These are phyloP conservation scores for Daldinia concentrica DNA, from an alignment of 495 filamentous ascomycete species.

Conservation along the genomic window DNA sequence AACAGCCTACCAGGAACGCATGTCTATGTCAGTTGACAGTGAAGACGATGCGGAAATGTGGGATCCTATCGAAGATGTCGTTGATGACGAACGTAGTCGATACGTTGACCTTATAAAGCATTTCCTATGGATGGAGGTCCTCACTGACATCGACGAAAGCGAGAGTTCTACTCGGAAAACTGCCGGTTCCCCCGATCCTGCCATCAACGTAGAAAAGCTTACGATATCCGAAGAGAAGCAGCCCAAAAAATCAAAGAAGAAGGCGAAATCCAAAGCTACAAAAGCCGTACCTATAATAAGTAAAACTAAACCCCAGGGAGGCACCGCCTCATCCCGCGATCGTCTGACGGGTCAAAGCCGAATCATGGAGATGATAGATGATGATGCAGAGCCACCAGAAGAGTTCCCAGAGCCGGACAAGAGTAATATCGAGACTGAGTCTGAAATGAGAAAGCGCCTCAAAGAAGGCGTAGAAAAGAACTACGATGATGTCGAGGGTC, in stretches of 20 bases:
- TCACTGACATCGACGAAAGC: constrained; percentile 21
- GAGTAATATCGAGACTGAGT: constrained; percentile 53
- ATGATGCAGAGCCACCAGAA: constrained; percentile 5
- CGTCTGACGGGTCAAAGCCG: constrained; percentile 29
- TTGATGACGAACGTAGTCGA: constrained; percentile 56
- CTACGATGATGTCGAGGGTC: constrained; percentile 44
- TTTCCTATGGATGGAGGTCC: constrained; percentile 55
- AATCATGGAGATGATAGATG: constrained; percentile 36
- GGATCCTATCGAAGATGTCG: constrained; percentile 64
- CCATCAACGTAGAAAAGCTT: constrained; percentile 9
- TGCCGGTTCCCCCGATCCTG: constrained; percentile 11
- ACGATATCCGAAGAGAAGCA: constrained; percentile 36
- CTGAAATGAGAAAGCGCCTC: constrained; percentile 52
- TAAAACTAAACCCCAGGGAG: constrained; percentile 14
- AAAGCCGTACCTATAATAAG: constrained; percentile 13
- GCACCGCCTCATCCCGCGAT: constrained; percentile 7
- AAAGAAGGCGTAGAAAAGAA: constrained; percentile 54
- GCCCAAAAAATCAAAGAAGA: constrained; percentile 52
- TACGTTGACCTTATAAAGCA: constrained; percentile 56
- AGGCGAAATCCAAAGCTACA: constrained; percentile 45
- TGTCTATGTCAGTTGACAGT: constrained; percentile 47
- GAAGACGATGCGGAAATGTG: constrained; percentile 53
- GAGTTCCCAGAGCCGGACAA: constrained; percentile 46
- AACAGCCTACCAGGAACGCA: constrained; percentile 53
- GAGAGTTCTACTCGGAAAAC: constrained; percentile 29